Evolutionary conservation across 2,329 filamentous ascomycete genomes (phyloP).

Genomic region (Metarhizium robertsii): DNA sequence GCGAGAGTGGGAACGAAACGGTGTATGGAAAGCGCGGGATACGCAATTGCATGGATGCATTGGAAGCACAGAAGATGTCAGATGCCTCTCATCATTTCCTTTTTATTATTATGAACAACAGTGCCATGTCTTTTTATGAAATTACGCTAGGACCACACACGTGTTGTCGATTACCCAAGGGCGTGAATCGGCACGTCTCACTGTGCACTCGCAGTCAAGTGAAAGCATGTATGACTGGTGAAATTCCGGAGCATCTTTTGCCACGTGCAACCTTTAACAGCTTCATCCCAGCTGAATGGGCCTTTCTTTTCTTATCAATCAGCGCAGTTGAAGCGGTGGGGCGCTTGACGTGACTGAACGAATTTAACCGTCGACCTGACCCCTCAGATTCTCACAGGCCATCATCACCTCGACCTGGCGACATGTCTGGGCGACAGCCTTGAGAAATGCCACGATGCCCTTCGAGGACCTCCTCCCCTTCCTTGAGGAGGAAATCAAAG

Average conservation of each 20-base stretch:
- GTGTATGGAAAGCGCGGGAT: not conserved
- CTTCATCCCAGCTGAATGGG: not conserved
- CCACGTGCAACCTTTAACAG: too few species aligned
- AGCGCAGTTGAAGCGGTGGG: not conserved
- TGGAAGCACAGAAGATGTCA: not conserved
- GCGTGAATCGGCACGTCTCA: not conserved
- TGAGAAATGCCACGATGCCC: constrained; percentile 4
- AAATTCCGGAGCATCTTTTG: too few species aligned
- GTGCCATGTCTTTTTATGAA: not conserved
- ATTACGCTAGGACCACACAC: not conserved
- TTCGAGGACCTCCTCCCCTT: constrained; percentile 16
- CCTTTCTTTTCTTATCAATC: not conserved
- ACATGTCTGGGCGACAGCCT: not conserved
- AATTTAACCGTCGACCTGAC: too few species aligned
- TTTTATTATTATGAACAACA: constrained; percentile 3
- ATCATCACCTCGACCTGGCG: too few species aligned
- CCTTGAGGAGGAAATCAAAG: constrained; percentile 35
- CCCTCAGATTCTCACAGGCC: too few species aligned
- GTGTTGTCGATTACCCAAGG: not conserved
- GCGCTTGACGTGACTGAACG: too few species aligned
- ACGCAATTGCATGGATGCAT: not conserved
- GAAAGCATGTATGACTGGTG: too few species aligned
- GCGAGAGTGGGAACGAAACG: not conserved
- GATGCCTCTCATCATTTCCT: not conserved
- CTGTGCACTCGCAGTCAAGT: not conserved